Conservation (phyloP, 2,329 filamentous ascomycete species). For the Phialophora verrucosa region DNA sequence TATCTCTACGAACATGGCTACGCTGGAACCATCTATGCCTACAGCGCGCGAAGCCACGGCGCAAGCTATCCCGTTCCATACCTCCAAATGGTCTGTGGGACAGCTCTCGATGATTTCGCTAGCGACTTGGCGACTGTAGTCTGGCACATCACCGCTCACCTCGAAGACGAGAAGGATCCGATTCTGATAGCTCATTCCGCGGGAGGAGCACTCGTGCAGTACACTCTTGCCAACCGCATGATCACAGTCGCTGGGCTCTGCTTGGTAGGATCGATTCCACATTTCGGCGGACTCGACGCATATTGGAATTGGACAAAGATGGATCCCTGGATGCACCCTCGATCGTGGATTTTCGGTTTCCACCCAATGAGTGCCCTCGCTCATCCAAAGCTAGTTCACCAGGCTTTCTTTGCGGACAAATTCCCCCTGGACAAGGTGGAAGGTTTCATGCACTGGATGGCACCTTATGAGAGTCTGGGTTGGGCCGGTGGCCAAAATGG, state of each 20-base stretch:
- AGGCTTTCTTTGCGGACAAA: not conserved
- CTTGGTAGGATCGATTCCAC: slow-evolving; percentile 3
- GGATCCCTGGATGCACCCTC: slow-evolving; percentile 4
- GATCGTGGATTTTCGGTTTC: not conserved
- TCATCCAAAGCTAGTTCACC: not conserved
- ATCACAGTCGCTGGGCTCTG: not conserved
- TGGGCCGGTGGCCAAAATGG: not conserved
- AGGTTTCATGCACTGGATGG: slow-evolving; percentile 1
- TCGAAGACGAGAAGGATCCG: slow-evolving; percentile 3
- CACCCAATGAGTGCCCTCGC: not conserved
- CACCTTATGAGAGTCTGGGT: not conserved
- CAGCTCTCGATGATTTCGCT: not conserved
- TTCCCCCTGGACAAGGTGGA: not conserved
- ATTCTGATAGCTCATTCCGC: slow-evolving; percentile 5
- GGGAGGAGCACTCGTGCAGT: slow-evolving; percentile 4
- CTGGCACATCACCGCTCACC: not conserved
- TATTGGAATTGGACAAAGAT: slow-evolving; percentile 6
- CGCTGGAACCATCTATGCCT: not conserved
- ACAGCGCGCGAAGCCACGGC: not conserved
- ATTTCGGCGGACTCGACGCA: not conserved
- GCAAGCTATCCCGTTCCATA: not conserved
- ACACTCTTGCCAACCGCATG: not conserved
- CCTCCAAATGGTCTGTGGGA: not conserved
- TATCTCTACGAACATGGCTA: not conserved
- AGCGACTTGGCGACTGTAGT: slow-evolving; percentile 1